Evolutionary conservation across 257 asterid species (phyloP).

Genomic region (Nyctanthes arbortristis): DNA sequence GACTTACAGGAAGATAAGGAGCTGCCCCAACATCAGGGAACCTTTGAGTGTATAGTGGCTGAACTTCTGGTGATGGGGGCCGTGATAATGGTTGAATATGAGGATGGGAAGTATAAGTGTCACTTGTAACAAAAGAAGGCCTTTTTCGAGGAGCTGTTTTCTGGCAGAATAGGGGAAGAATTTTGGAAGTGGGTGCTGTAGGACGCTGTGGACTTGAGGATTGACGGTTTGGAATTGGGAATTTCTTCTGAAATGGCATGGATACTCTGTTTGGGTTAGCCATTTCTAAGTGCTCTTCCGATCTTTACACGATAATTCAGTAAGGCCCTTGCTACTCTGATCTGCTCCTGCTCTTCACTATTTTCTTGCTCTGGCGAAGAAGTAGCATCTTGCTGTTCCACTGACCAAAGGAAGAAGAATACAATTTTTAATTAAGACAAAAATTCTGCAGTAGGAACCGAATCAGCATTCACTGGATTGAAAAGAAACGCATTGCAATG

Average conservation of each 20-base stretch:
- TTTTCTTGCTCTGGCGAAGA: slow-evolving; percentile 52
- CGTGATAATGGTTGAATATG: slow-evolving; percentile 29
- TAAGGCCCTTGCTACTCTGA: slow-evolving; percentile 69
- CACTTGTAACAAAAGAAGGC: slow-evolving; percentile 29
- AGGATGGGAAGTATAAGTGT: slow-evolving; percentile 27
- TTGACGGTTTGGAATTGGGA: slow-evolving; percentile 39
- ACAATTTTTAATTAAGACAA: not conserved
- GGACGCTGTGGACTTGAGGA: slow-evolving; percentile 69
- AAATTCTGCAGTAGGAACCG: not conserved
- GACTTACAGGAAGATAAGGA: slow-evolving; percentile 46
- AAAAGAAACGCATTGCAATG: not conserved
- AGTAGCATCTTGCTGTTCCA: slow-evolving; percentile 64
- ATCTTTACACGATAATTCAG: slow-evolving; percentile 54
- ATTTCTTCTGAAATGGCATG: slow-evolving; percentile 44
- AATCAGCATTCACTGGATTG: not conserved
- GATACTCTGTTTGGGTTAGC: slow-evolving; percentile 28
- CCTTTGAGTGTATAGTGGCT: slow-evolving; percentile 26
- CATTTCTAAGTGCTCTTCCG: slow-evolving; percentile 32
- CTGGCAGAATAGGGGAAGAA: slow-evolving; percentile 63
- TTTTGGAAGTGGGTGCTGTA: slow-evolving; percentile 55
- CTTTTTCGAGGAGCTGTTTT: slow-evolving; percentile 36
- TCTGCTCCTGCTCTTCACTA: slow-evolving; percentile 77
- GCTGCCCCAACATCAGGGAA: slow-evolving; percentile 34
- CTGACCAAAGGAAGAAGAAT: slow-evolving; percentile 33
- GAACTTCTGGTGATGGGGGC: slow-evolving; percentile 39